These are phyloP conservation scores for Helianthus tuberosus DNA, from an alignment of 129 eudicot genomes.

Conservation along the genomic window DNA sequence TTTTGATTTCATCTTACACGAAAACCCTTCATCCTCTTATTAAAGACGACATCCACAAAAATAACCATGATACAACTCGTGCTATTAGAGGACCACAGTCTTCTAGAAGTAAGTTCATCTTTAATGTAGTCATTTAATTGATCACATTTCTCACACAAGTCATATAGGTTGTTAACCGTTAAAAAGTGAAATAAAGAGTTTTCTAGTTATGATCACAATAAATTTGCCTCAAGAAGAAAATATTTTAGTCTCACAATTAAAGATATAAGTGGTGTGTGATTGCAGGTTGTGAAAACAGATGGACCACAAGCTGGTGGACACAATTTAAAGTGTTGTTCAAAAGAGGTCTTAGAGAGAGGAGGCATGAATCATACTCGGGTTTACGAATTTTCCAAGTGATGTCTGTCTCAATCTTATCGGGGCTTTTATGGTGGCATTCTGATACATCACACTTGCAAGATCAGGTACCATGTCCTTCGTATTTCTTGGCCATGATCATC, in stretches of 20 bases:
- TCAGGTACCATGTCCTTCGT: constrained; percentile 62
- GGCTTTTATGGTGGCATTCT: constrained; percentile 97
- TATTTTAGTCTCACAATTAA: constrained; percentile 16
- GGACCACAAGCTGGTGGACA: constrained; percentile 91
- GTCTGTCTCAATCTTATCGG: constrained; percentile 85
- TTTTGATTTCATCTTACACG: constrained; percentile 59
- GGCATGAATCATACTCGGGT: constrained; percentile 82
- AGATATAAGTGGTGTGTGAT: constrained; percentile 29
- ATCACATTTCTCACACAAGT: constrained; percentile 27
- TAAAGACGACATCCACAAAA: constrained; percentile 53
- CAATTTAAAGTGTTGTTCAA: constrained; percentile 82
- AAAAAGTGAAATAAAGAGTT: constrained; percentile 7
- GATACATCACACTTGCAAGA: constrained; percentile 76
- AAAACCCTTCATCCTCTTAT: constrained; percentile 64
- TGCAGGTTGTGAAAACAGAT: constrained; percentile 61
- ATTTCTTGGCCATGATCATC: not conserved
- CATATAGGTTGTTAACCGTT: constrained; percentile 15
- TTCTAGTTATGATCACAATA: constrained; percentile 16
- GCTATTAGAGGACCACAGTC: constrained; percentile 41
- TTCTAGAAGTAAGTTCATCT: constrained; percentile 57
- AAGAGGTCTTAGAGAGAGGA: constrained; percentile 86
- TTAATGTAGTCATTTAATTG: constrained; percentile 16
- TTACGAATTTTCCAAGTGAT: constrained; percentile 87
- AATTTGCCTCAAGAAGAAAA: not conserved
- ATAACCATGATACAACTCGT: constrained; percentile 28